These are phyloP conservation scores for Metschnikowia similis DNA, from an alignment of 805 yeast genomes.

Conservation along the genomic window DNA sequence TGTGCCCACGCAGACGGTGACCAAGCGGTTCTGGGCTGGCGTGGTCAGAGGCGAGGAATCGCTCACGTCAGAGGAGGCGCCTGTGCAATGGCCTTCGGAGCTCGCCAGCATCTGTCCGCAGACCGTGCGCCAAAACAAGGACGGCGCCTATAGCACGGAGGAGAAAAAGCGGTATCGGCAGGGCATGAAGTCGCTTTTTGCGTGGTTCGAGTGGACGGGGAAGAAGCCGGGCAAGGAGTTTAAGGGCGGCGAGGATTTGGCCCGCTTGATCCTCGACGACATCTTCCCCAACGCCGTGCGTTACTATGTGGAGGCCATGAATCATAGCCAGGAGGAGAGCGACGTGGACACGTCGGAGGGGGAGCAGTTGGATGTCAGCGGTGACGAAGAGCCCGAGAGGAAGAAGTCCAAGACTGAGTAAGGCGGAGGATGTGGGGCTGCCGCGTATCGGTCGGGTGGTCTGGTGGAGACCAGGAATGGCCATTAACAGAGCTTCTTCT, in stretches of 20 bases:
- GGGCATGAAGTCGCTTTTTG: slow-evolving; percentile 81
- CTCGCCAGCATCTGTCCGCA: slow-evolving; percentile 54
- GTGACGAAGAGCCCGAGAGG: slow-evolving; percentile 44
- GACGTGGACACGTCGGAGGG: slow-evolving; percentile 46
- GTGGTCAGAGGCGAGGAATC: slow-evolving; percentile 53
- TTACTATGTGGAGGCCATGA: slow-evolving; percentile 72
- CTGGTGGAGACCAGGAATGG: not conserved
- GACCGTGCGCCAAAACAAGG: slow-evolving; percentile 33
- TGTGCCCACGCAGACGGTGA: slow-evolving; percentile 54
- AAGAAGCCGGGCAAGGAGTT: slow-evolving; percentile 71
- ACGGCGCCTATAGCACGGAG: slow-evolving; percentile 38
- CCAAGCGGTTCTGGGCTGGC: slow-evolving; percentile 52
- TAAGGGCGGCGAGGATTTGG: slow-evolving; percentile 73
- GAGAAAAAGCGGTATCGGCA: slow-evolving; percentile 59
- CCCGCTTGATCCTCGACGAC: slow-evolving; percentile 70
- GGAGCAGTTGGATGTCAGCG: slow-evolving; percentile 51
- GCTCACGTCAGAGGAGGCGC: slow-evolving; percentile 50
- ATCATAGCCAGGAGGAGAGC: slow-evolving; percentile 49
- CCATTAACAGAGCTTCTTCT: too few relatives aligned
- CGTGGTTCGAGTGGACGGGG: slow-evolving; percentile 87
- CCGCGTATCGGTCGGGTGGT: too few relatives aligned
- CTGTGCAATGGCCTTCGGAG: slow-evolving; percentile 66
- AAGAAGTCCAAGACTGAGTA: slow-evolving; percentile 7
- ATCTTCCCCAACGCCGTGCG: slow-evolving; percentile 81
- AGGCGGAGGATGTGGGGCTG: too few relatives aligned